Evolutionary conservation across 257 asterid genomes (phyloP).

Genomic region (Solanum lignicaule): DNA sequence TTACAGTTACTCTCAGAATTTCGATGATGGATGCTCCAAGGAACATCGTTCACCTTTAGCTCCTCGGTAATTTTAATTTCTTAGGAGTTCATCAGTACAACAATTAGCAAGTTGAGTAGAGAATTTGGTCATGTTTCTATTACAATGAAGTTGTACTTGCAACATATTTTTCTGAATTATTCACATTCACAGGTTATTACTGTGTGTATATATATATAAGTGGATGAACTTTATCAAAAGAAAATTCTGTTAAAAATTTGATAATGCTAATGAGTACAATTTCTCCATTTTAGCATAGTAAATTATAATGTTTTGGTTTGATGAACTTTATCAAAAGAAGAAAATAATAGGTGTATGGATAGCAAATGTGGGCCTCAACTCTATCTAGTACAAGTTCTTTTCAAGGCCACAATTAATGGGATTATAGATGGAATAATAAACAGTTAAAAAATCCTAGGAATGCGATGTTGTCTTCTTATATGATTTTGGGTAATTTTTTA

Average conservation of each 20-base stretch:
- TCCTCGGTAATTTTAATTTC: conserved; percentile 11
- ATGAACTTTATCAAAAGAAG: not conserved
- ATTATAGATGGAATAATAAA: not conserved
- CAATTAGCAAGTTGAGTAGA: not conserved
- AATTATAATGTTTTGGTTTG: not conserved
- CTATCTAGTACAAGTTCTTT: not conserved
- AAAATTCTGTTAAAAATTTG: not conserved
- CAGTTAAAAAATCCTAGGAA: not conserved
- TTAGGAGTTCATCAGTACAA: not conserved
- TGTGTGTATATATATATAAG: not conserved
- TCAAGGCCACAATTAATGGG: not conserved
- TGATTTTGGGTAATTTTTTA: not conserved
- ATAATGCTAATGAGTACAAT: not conserved
- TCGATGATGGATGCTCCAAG: conserved; percentile 34
- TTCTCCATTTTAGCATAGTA: not conserved
- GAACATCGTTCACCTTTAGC: conserved; percentile 35
- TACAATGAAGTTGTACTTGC: not conserved
- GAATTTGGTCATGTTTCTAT: not conserved
- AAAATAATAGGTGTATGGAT: not conserved
- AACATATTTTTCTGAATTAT: not conserved
- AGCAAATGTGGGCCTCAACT: not conserved
- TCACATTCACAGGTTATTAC: not conserved
- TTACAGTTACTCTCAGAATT: conserved; percentile 43
- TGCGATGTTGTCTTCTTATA: not conserved
- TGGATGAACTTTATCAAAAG: not conserved